Conservation (phyloP, 2,329 filamentous ascomycete genomes). For the Exophiala phaeomuriformis region DNA sequence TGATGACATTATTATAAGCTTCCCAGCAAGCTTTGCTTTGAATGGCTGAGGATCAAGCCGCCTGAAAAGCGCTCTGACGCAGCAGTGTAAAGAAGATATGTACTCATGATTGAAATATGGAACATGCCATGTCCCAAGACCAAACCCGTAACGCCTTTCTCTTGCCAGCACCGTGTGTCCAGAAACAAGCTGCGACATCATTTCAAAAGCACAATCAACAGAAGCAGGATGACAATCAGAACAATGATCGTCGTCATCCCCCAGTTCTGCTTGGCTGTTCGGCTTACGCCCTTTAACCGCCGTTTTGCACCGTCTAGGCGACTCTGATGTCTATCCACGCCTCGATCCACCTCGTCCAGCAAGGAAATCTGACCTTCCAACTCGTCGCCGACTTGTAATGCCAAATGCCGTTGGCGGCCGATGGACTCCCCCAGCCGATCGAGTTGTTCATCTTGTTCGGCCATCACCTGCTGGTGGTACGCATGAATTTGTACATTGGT, state of each 20-base stretch:
- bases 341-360: slow-evolving; percentile 79
- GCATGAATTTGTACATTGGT: slow-evolving; percentile 79
- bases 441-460: slow-evolving; percentile 91
- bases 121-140: background rate
- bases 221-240: slow-evolving; percentile 71
- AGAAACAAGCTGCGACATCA: slow-evolving; percentile 33
- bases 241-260: slow-evolving; percentile 76
- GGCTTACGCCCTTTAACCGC: slow-evolving; percentile 63
- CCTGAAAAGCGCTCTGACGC: too few relatives aligned
- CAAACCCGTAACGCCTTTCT: background rate
- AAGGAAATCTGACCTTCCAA: slow-evolving; percentile 82
- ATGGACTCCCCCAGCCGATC: slow-evolving; percentile 81
- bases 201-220: slow-evolving; percentile 77
- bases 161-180: background rate
- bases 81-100: too few relatives aligned
- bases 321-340: slow-evolving; percentile 71
- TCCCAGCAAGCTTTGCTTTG: too few relatives aligned
- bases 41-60: too few relatives aligned
- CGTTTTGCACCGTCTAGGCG: slow-evolving; percentile 68
- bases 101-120: background rate
- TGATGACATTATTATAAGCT: too few relatives aligned
- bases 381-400: slow-evolving; percentile 94
- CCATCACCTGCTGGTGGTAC: slow-evolving; percentile 72
- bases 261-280: slow-evolving; percentile 74
- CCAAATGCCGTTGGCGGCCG: slow-evolving; percentile 79